Evolutionary conservation across 768 basidiomycete genomes (phyloP).

Genomic region (Psilocybe tampanensis): DNA sequence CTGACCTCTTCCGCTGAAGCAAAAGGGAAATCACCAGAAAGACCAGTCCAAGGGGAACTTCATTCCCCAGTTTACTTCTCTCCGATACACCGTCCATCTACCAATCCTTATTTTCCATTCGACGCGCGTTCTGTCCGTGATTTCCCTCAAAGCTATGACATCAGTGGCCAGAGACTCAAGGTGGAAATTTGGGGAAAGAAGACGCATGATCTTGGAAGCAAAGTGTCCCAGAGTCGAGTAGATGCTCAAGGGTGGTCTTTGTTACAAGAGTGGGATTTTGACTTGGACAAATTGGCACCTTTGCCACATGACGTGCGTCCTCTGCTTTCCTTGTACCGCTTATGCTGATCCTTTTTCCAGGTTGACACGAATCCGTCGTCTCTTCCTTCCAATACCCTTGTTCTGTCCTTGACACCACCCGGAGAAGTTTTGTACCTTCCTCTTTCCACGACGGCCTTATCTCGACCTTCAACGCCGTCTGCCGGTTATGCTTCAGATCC

Average conservation of each 20-base stretch:
- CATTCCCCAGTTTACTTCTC: conserved; percentile 68
- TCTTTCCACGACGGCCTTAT: conserved; percentile 27
- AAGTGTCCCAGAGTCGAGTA: not conserved
- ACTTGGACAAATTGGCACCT: conserved; percentile 57
- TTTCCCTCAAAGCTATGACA: conserved; percentile 56
- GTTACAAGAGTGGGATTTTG: conserved; percentile 68
- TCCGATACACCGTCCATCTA: conserved; percentile 78
- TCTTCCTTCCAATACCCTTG: conserved; percentile 74
- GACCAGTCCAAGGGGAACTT: not conserved
- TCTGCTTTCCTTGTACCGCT: not conserved
- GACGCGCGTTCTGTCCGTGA: conserved; percentile 53
- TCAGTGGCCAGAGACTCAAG: conserved; percentile 51
- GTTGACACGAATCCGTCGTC: conserved; percentile 33
- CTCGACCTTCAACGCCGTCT: conserved; percentile 58
- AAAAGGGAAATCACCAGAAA: not conserved
- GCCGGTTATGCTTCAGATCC: conserved; percentile 74
- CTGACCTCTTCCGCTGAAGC: not conserved
- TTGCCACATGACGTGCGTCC: conserved; percentile 63
- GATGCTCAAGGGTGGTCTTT: conserved; percentile 55
- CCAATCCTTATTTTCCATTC: conserved; percentile 74
- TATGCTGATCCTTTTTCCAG: conserved; percentile 20
- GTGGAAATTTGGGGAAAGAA: conserved; percentile 63
- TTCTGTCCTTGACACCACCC: conserved; percentile 65
- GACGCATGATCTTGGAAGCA: not conserved
- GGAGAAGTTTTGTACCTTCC: conserved; percentile 65